phyloP scores from a whole-genome alignment of 257 asterid genomes.

The Solanum sitiens region DNA sequence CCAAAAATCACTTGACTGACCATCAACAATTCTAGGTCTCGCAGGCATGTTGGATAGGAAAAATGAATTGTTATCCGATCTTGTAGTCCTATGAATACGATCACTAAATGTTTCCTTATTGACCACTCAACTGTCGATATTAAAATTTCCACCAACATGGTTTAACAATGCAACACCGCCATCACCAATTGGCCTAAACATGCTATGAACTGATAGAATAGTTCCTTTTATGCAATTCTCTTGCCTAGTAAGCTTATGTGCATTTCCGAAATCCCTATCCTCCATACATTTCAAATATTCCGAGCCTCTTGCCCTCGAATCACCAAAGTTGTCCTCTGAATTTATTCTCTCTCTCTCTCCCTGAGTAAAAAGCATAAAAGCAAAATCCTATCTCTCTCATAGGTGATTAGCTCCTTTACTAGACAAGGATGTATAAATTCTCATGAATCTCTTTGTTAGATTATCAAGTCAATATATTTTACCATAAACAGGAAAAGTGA shows the following conservation, averaged over 20 bases:
- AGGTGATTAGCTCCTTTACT: background rate
- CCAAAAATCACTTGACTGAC: constrained; percentile 34
- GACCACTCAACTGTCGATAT: too few species aligned
- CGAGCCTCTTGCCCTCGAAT: constrained; percentile 10
- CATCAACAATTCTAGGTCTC: background rate
- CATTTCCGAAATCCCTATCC: constrained; percentile 4
- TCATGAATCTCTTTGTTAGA: background rate
- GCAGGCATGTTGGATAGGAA: background rate
- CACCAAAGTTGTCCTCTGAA: constrained; percentile 9
- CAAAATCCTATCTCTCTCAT: background rate
- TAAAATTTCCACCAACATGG: background rate
- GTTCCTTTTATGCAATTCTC: constrained; percentile 40
- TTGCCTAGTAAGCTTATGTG: constrained; percentile 36
- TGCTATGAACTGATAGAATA: background rate
- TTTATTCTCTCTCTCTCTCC: background rate
- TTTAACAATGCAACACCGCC: constrained; percentile 62
- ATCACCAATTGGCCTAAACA: constrained; percentile 86
- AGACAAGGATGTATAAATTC: background rate
- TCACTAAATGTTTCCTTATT: too few species aligned
- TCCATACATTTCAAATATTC: constrained; percentile 18
- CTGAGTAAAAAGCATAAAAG: background rate
- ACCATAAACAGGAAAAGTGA: background rate
- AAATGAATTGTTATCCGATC: too few species aligned
- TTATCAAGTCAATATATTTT: background rate
- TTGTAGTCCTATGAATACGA: too few species aligned